phyloP scores from a whole-genome alignment of 2,329 filamentous ascomycete species.

The Fusarium virguliforme region DNA sequence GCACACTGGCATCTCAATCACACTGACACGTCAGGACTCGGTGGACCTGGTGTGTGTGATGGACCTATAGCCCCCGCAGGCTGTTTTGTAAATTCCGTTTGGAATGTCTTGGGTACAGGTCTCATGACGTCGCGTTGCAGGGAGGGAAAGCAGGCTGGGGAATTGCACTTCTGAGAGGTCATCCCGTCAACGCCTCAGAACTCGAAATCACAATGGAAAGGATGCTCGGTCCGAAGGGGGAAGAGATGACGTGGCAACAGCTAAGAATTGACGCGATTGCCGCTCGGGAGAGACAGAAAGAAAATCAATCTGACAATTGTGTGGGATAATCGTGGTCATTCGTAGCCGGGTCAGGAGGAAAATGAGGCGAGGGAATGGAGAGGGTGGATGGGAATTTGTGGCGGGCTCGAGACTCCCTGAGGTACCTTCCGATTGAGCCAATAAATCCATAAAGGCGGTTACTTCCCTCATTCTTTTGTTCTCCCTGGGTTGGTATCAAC shows the following conservation, averaged over 20 bases:
- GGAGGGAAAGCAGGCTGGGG: not conserved
- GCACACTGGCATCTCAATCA: not conserved
- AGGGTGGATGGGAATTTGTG: too few relatives aligned
- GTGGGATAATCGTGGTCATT: not conserved
- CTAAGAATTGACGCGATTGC: not conserved
- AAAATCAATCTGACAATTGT: not conserved
- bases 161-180: not conserved
- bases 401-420: not conserved
- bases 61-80: not conserved
- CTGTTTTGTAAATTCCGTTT: not conserved
- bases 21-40: not conserved
- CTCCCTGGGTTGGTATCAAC: too few relatives aligned
- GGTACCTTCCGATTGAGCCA: not conserved
- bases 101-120: not conserved
- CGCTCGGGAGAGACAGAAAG: not conserved
- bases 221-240: not conserved
- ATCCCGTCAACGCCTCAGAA: not conserved
- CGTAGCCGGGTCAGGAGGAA: not conserved
- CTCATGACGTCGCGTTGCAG: conserved; percentile 3
- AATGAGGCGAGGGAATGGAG: not conserved
- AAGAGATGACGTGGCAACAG: not conserved
- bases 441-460: not conserved
- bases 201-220: not conserved
- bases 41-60: not conserved
- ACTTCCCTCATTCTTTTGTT: too few relatives aligned